Conservation (phyloP, 208 protist species). For the Trypanosoma cruzi region DNA sequence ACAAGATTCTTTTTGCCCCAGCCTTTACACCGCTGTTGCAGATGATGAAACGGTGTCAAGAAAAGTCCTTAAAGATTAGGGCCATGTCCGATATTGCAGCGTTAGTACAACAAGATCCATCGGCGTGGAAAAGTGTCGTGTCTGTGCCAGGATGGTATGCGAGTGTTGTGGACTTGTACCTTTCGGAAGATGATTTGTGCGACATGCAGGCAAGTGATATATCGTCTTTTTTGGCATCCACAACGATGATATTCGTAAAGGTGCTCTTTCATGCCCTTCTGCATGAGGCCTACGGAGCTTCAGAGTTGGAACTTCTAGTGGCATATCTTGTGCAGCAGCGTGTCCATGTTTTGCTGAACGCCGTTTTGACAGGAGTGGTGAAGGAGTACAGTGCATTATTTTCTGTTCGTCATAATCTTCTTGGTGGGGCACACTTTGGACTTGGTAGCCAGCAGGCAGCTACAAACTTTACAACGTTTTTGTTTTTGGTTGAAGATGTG, state of each 20-base stretch:
- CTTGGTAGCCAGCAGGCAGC: constrained; percentile 40
- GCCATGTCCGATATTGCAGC: constrained; percentile 55
- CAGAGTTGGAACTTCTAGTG: constrained; percentile 63
- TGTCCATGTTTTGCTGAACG: constrained; percentile 45
- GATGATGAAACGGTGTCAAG: constrained; percentile 50
- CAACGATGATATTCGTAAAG: constrained; percentile 49
- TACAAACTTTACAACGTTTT: constrained; percentile 55
- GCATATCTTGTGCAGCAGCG: constrained; percentile 49
- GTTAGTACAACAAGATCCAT: constrained; percentile 55
- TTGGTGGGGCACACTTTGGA: constrained; percentile 26
- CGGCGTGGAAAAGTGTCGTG: constrained; percentile 64
- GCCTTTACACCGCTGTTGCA: constrained; percentile 58
- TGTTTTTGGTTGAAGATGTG: constrained; percentile 63
- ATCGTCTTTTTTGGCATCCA: constrained; percentile 28
- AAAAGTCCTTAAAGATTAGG: constrained; percentile 42
- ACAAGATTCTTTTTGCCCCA: constrained; percentile 52
- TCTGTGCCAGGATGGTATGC: constrained; percentile 71
- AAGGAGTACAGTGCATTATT: constrained; percentile 42
- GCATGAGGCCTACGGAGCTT: constrained; percentile 67
- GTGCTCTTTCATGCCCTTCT: constrained; percentile 64
- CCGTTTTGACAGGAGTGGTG: constrained; percentile 54
- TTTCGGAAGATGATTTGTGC: constrained; percentile 30
- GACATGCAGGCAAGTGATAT: constrained; percentile 1
- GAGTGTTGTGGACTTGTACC: constrained; percentile 55
- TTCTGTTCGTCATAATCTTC: constrained; percentile 5